Conservation (phyloP, 805 yeast species). For the Priceomyces fermenticarens region DNA sequence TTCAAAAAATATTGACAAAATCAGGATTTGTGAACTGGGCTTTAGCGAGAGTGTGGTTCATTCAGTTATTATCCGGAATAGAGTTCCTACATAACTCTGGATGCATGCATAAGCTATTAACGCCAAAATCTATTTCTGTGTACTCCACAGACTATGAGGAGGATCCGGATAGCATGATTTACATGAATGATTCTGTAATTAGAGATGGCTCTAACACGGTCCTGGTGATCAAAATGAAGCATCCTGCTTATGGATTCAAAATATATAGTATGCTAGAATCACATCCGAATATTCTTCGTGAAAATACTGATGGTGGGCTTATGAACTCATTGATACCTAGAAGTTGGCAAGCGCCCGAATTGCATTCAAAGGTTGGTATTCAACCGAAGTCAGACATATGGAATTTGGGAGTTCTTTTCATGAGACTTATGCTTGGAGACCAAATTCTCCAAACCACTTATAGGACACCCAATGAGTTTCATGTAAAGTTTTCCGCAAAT, state of each 20-base stretch:
- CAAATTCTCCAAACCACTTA: slow-evolving; percentile 63
- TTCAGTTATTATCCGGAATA: slow-evolving; percentile 79
- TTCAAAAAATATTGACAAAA: slow-evolving; percentile 64
- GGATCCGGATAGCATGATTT: slow-evolving; percentile 48
- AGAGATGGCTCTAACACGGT: slow-evolving; percentile 37
- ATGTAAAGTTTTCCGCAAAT: slow-evolving; percentile 17
- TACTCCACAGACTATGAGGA: slow-evolving; percentile 11
- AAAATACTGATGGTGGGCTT: slow-evolving; percentile 1
- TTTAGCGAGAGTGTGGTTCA: slow-evolving; percentile 83
- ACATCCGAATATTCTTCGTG: slow-evolving; percentile 13
- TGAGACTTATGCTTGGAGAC: slow-evolving; percentile 39
- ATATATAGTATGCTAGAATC: slow-evolving; percentile 25
- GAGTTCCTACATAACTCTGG: slow-evolving; percentile 88
- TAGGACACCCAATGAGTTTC: slow-evolving; percentile 42
- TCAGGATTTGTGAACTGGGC: slow-evolving; percentile 67
- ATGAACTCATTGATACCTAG: slow-evolving; percentile 18
- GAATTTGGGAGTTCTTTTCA: slow-evolving; percentile 80
- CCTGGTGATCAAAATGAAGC: slow-evolving; percentile 55
- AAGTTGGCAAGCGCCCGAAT: slow-evolving; percentile 82
- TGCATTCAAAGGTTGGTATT: slow-evolving; percentile 36
- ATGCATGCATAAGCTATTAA: slow-evolving; percentile 66
- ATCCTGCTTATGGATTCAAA: slow-evolving; percentile 48
- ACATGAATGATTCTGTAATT: slow-evolving; percentile 21
- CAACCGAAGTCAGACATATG: slow-evolving; percentile 88
- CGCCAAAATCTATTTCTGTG: slow-evolving; percentile 49